Percentiles rank a stretch among this genome's conserved stretches.
phyloP scores from a whole-genome alignment of 148 eudicot genomes.

The Rhododendron kiyosumense region DNA sequence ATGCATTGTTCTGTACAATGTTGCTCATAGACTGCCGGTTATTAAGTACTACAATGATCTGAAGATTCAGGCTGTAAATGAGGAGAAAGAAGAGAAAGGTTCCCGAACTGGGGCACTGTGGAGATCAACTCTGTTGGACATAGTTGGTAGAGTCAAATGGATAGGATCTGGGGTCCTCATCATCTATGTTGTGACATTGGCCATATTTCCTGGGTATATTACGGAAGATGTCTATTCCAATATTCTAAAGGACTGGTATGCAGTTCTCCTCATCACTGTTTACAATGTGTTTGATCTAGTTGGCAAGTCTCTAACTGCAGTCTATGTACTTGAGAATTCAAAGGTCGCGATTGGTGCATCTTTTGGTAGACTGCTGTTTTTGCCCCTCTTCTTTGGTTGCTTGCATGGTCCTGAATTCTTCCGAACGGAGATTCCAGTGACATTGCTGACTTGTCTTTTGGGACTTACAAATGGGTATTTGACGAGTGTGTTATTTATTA shows the following conservation, averaged over 20 bases:
- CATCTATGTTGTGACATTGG: slow-evolving; percentile 71
- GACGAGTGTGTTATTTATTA: slow-evolving; percentile 71
- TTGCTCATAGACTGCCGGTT: slow-evolving; percentile 75
- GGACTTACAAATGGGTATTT: slow-evolving; percentile 92
- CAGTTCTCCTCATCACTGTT: slow-evolving; percentile 60
- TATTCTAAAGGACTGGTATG: slow-evolving; percentile 81
- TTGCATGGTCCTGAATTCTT: slow-evolving; percentile 79
- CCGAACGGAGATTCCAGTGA: slow-evolving; percentile 78
- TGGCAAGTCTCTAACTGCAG: slow-evolving; percentile 70
- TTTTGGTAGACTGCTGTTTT: slow-evolving; percentile 61
- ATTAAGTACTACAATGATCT: slow-evolving; percentile 74
- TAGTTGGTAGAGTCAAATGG: slow-evolving; percentile 78
- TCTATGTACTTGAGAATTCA: slow-evolving; percentile 62
- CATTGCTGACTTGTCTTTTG: slow-evolving; percentile 71
- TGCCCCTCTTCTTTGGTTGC: slow-evolving; percentile 70
- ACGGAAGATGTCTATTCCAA: slow-evolving; percentile 88
- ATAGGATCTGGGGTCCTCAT: slow-evolving; percentile 51
- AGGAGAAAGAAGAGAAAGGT: slow-evolving; percentile 55
- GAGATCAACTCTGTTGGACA: slow-evolving; percentile 63
- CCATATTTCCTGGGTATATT: slow-evolving; percentile 87
- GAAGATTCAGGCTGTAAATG: slow-evolving; percentile 49
- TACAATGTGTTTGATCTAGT: slow-evolving; percentile 84
- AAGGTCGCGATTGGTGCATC: slow-evolving; percentile 64
- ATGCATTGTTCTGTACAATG: slow-evolving; percentile 65
- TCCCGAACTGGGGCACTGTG: slow-evolving; percentile 39